Evolutionary conservation across 202 grass and related monocot species (phyloP).

Genomic region (Setaria italica): DNA sequence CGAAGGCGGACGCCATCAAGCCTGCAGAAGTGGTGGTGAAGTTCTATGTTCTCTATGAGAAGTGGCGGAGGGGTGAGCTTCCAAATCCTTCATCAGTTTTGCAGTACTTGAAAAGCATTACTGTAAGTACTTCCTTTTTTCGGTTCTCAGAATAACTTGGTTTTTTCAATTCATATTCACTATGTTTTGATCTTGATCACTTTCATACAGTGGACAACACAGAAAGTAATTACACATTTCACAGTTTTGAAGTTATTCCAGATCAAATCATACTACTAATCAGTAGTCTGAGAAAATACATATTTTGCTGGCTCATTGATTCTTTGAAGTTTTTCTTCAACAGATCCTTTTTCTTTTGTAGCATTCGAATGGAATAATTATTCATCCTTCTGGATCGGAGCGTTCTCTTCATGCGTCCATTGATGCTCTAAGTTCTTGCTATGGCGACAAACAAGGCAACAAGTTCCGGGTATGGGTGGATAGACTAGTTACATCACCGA

Average conservation of each 20-base stretch:
- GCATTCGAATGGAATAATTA: conserved; percentile 63
- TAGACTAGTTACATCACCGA: conserved; percentile 68
- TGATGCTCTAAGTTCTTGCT: conserved; percentile 59
- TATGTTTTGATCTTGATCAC: not conserved
- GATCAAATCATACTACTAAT: not conserved
- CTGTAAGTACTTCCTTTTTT: conserved; percentile 59
- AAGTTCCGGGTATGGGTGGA: conserved; percentile 81
- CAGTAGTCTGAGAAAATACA: conserved; percentile 4
- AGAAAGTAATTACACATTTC: conserved; percentile 13
- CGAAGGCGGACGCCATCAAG: conserved; percentile 49
- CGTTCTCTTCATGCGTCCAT: conserved; percentile 62
- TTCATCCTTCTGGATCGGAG: conserved; percentile 82
- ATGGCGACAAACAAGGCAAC: conserved; percentile 75
- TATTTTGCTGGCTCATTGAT: not conserved
- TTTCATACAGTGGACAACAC: conserved; percentile 5
- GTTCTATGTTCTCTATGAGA: conserved; percentile 83
- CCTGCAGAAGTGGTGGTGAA: conserved; percentile 69
- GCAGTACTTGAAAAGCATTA: conserved; percentile 64
- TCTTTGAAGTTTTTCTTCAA: conserved; percentile 39
- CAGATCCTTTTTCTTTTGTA: conserved; percentile 38
- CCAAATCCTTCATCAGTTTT: conserved; percentile 63
- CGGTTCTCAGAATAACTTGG: not conserved
- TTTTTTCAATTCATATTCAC: not conserved
- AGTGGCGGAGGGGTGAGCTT: conserved; percentile 71
- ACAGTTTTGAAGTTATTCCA: not conserved